phyloP scores from a whole-genome alignment of 2,329 filamentous ascomycete genomes.

The Anthostomella pinea region DNA sequence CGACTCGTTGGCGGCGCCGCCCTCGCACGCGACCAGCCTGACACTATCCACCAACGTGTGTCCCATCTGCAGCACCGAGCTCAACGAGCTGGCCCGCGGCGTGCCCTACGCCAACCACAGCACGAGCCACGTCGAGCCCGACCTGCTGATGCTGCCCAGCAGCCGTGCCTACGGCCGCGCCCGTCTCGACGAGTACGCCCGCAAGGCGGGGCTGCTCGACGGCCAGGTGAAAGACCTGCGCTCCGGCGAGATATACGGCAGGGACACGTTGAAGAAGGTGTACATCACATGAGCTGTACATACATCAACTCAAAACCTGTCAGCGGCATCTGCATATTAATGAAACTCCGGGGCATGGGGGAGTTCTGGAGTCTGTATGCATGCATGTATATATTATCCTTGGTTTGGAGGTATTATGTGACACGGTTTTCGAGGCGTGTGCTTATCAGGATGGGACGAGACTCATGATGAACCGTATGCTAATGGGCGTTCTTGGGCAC shows the following conservation, averaged over 20 bases:
- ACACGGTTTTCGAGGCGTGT: no score
- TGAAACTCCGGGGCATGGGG: no score
- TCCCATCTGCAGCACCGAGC: slow-evolving; percentile 92
- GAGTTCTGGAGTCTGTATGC: no score
- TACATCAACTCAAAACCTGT: not conserved
- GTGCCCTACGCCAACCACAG: slow-evolving; percentile 95
- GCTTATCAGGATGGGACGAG: no score
- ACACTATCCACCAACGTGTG: slow-evolving; percentile 68
- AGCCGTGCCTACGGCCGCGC: slow-evolving; percentile 79
- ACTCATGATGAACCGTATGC: no score
- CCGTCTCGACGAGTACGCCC: slow-evolving; percentile 70
- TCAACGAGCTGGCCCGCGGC: slow-evolving; percentile 84
- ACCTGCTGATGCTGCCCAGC: slow-evolving; percentile 84
- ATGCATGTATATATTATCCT: no score
- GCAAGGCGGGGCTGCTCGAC: slow-evolving; percentile 68
- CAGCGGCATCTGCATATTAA: no score
- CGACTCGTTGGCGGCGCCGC: slow-evolving; percentile 25
- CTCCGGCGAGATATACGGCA: slow-evolving; percentile 65
- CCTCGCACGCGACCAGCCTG: slow-evolving; percentile 47
- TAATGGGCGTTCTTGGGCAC: no score
- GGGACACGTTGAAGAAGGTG: slow-evolving; percentile 73
- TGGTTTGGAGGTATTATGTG: no score
- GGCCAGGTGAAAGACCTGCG: slow-evolving; percentile 75
- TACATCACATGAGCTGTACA: slow-evolving; percentile 66
- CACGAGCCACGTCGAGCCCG: slow-evolving; percentile 86